Base-by-base conservation (phyloP, 2,329 filamentous ascomycete genomes). In the Colletotrichum zoysiae region DNA sequence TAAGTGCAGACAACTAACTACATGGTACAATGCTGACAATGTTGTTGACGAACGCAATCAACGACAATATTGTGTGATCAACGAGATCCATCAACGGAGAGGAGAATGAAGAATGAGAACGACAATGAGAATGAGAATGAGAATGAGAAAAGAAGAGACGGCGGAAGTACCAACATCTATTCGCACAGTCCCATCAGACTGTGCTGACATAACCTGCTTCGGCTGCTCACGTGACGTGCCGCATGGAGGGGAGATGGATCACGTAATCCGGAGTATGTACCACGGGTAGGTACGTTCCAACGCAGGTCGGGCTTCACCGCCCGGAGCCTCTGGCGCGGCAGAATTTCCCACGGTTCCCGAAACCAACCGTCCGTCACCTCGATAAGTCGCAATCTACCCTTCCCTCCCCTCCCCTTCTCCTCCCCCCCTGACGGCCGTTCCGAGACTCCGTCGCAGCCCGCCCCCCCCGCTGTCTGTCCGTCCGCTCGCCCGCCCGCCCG, bases 311-410 rank as follows among this genome's bases (percentile, higher is more conserved):
- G 33, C 61, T 14, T 74, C 66, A 67, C 67, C 67, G 67, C 70
- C 65, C 56, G 50, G 61, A 69, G 59, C 51, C 40, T 61, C 63
- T 64, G 55, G 38, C 8, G 12, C 67, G 73, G 73, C 73, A 74
- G 73, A 74, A 74, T 73, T 62, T 68, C 73, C 70, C 62, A 50
- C 51, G 35, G 64, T 59, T 57, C 65, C 70, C 70, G 70, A 69
- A 69, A 69, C 69, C 63, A 51, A 16, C 44, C 18, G 8, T 55
- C 44, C 18, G 8, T 55, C n/a, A 58, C 57, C 70, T 65, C 65
- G 55, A 46, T 35, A 38, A 59, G 42, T 38, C 35, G 44, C 64
- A 44, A 48, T 20, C 46, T 48, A 18, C 44, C 44, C 64, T 18
- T 16, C 18, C 16, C 6, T 1, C 16, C 46, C 44, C 38, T 30